Conservation (phyloP, 1,139 yeast genomes). For the Yamadazyma diospyri region DNA sequence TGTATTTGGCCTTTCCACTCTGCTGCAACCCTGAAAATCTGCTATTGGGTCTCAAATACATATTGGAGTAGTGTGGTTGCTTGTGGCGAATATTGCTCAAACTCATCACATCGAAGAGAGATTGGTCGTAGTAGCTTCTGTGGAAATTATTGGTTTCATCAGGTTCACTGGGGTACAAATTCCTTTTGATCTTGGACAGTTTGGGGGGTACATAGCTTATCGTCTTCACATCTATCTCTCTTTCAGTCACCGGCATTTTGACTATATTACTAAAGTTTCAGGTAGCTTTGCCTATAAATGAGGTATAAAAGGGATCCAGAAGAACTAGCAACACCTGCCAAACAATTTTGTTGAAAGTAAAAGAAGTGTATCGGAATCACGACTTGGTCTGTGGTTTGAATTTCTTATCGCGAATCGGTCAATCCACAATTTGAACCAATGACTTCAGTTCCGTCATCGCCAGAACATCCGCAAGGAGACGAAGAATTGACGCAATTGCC, state of each 20-base stretch:
- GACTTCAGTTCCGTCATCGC: slow-evolving; percentile 36
- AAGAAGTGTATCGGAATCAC: background rate
- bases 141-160: background rate
- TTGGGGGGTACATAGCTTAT: background rate
- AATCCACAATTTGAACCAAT: slow-evolving; percentile 2
- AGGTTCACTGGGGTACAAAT: slow-evolving; percentile 1
- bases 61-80: slow-evolving; percentile 21
- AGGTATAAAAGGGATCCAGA: background rate
- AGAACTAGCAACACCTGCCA: background rate
- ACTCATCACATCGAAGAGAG: slow-evolving; percentile 11
- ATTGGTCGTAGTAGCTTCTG: background rate
- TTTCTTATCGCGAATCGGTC: slow-evolving; percentile 10
- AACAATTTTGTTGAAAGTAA: background rate
- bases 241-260: slow-evolving; percentile 12
- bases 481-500: slow-evolving; percentile 36
- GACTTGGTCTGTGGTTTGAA: slow-evolving; percentile 3
- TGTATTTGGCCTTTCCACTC: slow-evolving; percentile 64
- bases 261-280: background rate
- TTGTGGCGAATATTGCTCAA: slow-evolving; percentile 10
- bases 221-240: slow-evolving; percentile 6
- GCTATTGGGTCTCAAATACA: slow-evolving; percentile 60
- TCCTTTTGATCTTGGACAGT: background rate
- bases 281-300: background rate
- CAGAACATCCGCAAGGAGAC: slow-evolving; percentile 45
- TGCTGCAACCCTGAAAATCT: slow-evolving; percentile 68